Evolutionary conservation across 1,139 yeast genomes (phyloP).

Genomic region (Geotrichum citri-aurantii): DNA sequence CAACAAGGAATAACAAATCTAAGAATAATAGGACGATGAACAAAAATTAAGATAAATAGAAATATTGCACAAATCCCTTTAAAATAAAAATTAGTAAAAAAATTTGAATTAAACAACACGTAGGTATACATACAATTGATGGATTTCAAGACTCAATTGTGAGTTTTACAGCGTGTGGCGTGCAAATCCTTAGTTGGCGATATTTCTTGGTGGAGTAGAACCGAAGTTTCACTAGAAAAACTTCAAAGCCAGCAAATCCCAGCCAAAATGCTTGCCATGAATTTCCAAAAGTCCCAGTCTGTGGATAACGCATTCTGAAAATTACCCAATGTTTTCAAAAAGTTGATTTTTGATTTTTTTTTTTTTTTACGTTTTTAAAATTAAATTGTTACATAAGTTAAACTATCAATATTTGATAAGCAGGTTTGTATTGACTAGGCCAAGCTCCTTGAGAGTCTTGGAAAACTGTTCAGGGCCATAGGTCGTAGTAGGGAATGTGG

Average conservation of each 20-base stretch:
- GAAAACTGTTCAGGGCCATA: constrained; percentile 26
- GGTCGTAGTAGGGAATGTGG: constrained; percentile 35
- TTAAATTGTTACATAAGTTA: background rate
- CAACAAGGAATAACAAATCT: background rate
- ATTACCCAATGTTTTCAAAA: background rate
- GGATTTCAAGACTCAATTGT: background rate
- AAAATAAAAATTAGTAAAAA: background rate
- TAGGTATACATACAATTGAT: background rate
- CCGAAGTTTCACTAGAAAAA: background rate
- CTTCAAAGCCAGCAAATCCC: background rate
- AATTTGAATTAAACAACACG: background rate
- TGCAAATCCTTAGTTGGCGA: background rate
- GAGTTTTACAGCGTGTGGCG: background rate
- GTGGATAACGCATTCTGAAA: background rate
- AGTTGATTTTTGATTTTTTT: background rate
- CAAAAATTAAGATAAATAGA: background rate
- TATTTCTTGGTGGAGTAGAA: background rate
- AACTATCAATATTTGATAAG: constrained; percentile 6
- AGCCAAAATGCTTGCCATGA: background rate
- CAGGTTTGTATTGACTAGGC: constrained; percentile 31
- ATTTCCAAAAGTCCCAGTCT: background rate
- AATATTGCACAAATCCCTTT: background rate
- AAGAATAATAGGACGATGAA: background rate
- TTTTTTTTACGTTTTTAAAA: background rate
- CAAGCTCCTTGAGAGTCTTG: constrained; percentile 30